Base-by-base conservation (phyloP, 2,329 filamentous ascomycete genomes). In the Neofusicoccum sp. region DNA sequence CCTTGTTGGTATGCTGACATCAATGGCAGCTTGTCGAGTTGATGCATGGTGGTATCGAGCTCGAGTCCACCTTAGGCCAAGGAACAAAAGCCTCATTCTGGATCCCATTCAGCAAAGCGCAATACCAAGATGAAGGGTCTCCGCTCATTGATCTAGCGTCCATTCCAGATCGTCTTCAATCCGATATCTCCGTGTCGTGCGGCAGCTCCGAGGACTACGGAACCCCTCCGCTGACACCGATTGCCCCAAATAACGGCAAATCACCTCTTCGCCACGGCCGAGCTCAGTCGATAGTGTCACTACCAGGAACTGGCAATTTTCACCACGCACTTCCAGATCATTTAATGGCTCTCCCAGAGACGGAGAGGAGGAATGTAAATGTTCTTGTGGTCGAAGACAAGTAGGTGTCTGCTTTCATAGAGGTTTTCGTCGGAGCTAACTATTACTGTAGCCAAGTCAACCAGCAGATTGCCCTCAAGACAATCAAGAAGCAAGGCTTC, bases 351-450 rank as follows among this genome's bases (percentile, higher is more conserved):
- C 69, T 90, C 1, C 75, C 82, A 3, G 74, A 78, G 14, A 73
- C 79, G 2, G 87, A 90, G 59, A 81, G 90, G 59, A 78, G 83
- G 58, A 82, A 84, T 38, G 80, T 87, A 5, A 84, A 90, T 49
- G 79, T 93, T n/a, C 75, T 93, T 20, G 85, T 95, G 1, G 90
- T 93, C 1, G 90, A 93, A 74, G 90, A 93, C 70, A 92, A 93
- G 84, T 86, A 77, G 79, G 84, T 79, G 9, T 5, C 48, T 48
- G n/a, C 38, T 14, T 33, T 31, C 49, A 8, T 6, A 6, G 14
- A 49, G 30, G 20, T 20, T 12, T 31, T 20, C n/a, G 9, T 9
- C 12, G 28, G 20, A 31, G 44, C 62, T 63, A 45, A 63, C 49
- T 12, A 5, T 49, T 26, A 3, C 7, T 20, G 4, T 68, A 69